Evolutionary conservation across 2,329 filamentous ascomycete species (phyloP).

Genomic region (Aplosporella prunicola): DNA sequence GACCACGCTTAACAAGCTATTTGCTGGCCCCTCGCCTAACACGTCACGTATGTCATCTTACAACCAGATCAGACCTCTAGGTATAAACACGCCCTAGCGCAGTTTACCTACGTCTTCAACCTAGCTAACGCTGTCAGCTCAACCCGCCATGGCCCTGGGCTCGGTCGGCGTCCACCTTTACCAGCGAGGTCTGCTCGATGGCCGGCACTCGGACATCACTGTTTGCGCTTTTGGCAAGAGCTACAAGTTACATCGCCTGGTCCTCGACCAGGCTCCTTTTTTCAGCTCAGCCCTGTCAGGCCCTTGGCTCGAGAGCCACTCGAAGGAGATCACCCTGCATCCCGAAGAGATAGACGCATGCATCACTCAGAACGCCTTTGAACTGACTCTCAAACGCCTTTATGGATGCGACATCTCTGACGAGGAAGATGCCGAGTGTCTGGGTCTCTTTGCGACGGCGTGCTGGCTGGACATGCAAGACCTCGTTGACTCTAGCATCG

Average conservation of each 20-base stretch:
- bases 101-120: no score
- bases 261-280: conserved; percentile 48
- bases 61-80: conserved; percentile 25
- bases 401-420: conserved; percentile 41
- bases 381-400: conserved; percentile 45
- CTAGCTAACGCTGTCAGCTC: no score
- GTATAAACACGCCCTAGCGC: conserved; percentile 18
- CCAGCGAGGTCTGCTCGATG: conserved; percentile 41
- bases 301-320: conserved; percentile 46
- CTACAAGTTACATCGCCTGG: conserved; percentile 45
- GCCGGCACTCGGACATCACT: conserved; percentile 46
- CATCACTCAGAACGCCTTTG: conserved; percentile 45
- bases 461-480: conserved; percentile 52
- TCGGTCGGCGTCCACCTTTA: conserved; percentile 44
- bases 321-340: conserved; percentile 43
- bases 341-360: conserved; percentile 46
- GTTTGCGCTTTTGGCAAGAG: conserved; percentile 43
- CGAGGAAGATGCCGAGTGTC: conserved; percentile 43
- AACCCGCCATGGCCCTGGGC: conserved; percentile 26
- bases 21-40: conserved; percentile 32
- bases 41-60: conserved; percentile 35
- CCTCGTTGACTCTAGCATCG: conserved; percentile 44
- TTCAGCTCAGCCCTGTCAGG: conserved; percentile 46
- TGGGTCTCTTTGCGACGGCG: conserved; percentile 46
- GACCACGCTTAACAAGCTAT: conserved; percentile 36